These are phyloP conservation scores for Microglena sp. DNA, from an alignment of 139 green algal species.

Conservation along the genomic window DNA sequence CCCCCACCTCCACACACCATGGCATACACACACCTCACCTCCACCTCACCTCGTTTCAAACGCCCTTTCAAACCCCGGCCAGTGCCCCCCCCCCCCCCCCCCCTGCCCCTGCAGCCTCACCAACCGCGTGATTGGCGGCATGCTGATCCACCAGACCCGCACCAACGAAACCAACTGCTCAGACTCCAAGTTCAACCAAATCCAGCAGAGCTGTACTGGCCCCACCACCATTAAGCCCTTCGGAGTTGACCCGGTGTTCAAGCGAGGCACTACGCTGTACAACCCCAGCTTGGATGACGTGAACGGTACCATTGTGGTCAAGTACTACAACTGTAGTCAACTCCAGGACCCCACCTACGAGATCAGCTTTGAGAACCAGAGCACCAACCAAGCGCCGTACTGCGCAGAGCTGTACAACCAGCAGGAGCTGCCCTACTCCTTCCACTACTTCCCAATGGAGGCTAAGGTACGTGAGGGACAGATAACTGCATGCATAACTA, in stretches of 20 bases:
- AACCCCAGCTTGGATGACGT: conserved; percentile 53
- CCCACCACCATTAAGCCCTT: conserved; percentile 12
- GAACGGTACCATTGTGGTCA: conserved; percentile 9
- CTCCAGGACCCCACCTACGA: conserved; percentile 7
- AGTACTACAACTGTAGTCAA: conserved; percentile 65
- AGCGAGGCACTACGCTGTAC: conserved; percentile 54
- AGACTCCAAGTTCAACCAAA: conserved; percentile 54
- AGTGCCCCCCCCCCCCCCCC: too few relatives aligned
- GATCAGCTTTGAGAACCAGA: not conserved
- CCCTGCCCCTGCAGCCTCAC: too few relatives aligned
- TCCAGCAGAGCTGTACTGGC: conserved; percentile 52
- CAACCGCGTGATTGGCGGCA: conserved; percentile 59
- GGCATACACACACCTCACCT: too few relatives aligned
- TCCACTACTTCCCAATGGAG: conserved; percentile 42
- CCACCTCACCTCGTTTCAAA: too few relatives aligned
- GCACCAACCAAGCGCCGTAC: conserved; percentile 43
- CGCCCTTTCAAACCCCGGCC: too few relatives aligned
- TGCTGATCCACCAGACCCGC: conserved; percentile 57
- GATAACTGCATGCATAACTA: not conserved
- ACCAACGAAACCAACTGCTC: conserved; percentile 45
- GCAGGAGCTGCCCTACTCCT: conserved; percentile 57
- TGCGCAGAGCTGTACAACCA: conserved; percentile 71
- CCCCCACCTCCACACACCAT: too few relatives aligned
- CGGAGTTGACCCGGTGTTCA: conserved; percentile 62
- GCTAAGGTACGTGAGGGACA: conserved; percentile 19